Percentiles rank a stretch among this genome's conserved stretches.
Conservation (phyloP, 768 basidiomycete species). For the Pleurotus cornucopiae region DNA sequence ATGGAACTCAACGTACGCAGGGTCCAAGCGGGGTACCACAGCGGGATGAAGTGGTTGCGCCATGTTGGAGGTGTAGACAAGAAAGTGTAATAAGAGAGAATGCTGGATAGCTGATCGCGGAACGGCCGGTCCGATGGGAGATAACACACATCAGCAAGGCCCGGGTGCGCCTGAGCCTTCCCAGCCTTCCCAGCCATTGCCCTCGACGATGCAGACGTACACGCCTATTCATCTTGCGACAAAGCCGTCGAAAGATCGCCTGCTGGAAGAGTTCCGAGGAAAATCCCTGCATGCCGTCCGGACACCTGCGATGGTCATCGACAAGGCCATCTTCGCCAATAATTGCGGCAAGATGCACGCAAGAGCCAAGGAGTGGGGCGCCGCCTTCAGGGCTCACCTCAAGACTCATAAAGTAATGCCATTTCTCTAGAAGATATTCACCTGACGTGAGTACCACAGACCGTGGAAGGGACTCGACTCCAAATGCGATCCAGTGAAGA, state of each 20-base stretch:
- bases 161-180: background rate
- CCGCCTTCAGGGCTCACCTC: slow-evolving; percentile 75
- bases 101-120: background rate
- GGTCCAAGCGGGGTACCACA: slow-evolving; percentile 52
- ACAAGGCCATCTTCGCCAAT: slow-evolving; percentile 62
- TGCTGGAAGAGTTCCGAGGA: slow-evolving; percentile 55
- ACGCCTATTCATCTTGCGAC: slow-evolving; percentile 37
- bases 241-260: slow-evolving; percentile 42
- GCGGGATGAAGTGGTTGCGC: slow-evolving; percentile 58
- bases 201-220: slow-evolving; percentile 32
- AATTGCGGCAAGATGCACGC: slow-evolving; percentile 76
- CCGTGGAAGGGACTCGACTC: slow-evolving; percentile 66
- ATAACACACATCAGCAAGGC: background rate
- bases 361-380: slow-evolving; percentile 61
- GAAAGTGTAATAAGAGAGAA: background rate
- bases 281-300: slow-evolving; percentile 52
- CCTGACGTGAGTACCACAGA: slow-evolving; percentile 36
- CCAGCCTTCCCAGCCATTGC: background rate
- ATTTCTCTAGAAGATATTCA: background rate
- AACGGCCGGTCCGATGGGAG: background rate
- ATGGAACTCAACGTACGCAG: slow-evolving; percentile 65
- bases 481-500: slow-evolving; percentile 57
- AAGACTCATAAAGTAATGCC: slow-evolving; percentile 73
- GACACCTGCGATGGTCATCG: slow-evolving; percentile 77
- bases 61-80: slow-evolving; percentile 7